Base-by-base conservation (phyloP, 2,329 filamentous ascomycete genomes). In the Acarospora socialis region DNA sequence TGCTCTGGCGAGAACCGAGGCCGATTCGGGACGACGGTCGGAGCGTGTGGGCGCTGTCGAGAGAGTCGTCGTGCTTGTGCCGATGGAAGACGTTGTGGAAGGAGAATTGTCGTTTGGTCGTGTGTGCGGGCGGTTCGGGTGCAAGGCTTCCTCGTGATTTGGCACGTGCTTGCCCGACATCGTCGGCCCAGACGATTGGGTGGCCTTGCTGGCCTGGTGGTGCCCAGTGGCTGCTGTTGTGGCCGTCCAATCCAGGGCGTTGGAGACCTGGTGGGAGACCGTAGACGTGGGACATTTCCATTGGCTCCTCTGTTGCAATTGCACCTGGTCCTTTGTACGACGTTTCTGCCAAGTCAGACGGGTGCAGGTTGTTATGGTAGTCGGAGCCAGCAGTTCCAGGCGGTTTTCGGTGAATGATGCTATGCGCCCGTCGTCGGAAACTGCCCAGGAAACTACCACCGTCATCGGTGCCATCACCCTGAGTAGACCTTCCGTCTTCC, bases 41-140 rank as follows among this genome's bases (percentile, higher is more conserved):
- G 17, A 37, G 30, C 13, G 41, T 43, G 36, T 52, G 49, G 38
- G 48, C 37, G 29, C 43, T 43, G 32, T 54, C 44, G 29, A 46
- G 41, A 42, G 46, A 21, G 21, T 42, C 40, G 26, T 47, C 50
- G 44, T 48, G 46, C 37, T 62, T 63, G 43, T 65, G 58, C 30
- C 75, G 68, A 38, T 62, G 61, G 54, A 94, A 90, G 32, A 93
- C 73, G 43, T 80, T 83, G 42, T 86, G 78, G 63, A 95, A 95
- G 12, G 81, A 92, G 57, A 95, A 98, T 50, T 93, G 82, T 38
- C 87, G 70, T 42, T 63, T 70, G 7, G 78, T 71, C 18, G 61
- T 60, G 33, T 22, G 17, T n/a, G 68, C 70, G 3, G 66, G 41
- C 10, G 41, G 55, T 39, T 43, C 52, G 41, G 28, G 5, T 13